Conservation (phyloP, 163 green algal species). For the Prototheca wickerhamii region DNA sequence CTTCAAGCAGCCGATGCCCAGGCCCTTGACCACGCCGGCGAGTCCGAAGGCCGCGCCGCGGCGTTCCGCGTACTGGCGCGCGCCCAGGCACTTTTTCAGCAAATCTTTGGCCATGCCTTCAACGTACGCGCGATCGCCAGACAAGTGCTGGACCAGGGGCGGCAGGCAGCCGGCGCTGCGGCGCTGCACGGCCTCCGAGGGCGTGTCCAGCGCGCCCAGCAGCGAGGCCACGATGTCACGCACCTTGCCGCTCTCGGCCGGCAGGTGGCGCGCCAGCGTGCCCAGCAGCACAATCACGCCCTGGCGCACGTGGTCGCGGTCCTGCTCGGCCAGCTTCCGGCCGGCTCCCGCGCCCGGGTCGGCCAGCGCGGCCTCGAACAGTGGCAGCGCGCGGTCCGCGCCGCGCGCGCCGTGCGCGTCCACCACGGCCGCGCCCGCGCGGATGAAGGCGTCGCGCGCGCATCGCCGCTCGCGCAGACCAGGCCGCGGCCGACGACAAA, state of each 20-base stretch:
- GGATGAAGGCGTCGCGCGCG: slow-evolving; percentile 59
- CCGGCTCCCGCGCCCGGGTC: not conserved
- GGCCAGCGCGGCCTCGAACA: slow-evolving; percentile 58
- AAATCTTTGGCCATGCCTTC: slow-evolving; percentile 55
- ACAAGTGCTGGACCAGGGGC: slow-evolving; percentile 58
- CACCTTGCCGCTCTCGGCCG: slow-evolving; percentile 64
- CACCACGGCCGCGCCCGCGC: slow-evolving; percentile 55
- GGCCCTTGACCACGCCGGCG: slow-evolving; percentile 83
- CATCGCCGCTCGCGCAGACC: slow-evolving; percentile 23
- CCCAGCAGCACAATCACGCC: slow-evolving; percentile 90
- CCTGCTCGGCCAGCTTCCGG: slow-evolving; percentile 16
- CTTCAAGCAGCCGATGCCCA: slow-evolving; percentile 72
- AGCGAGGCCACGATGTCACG: slow-evolving; percentile 64
- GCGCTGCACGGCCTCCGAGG: slow-evolving; percentile 85
- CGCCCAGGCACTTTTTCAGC: slow-evolving; percentile 49
- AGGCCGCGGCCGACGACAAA: slow-evolving; percentile 59
- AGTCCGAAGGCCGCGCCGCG: slow-evolving; percentile 85
- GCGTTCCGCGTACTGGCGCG: slow-evolving; percentile 63
- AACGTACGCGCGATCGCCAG: slow-evolving; percentile 45
- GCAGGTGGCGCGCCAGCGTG: slow-evolving; percentile 81
- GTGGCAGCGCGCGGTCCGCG: slow-evolving; percentile 59
- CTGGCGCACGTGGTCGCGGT: slow-evolving; percentile 73
- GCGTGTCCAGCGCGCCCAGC: slow-evolving; percentile 82
- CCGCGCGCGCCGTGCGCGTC: slow-evolving; percentile 47
- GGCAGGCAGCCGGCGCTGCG: slow-evolving; percentile 78